Conservation (phyloP, 148 eudicot genomes). For the Heliamphora exappendiculata region DNA sequence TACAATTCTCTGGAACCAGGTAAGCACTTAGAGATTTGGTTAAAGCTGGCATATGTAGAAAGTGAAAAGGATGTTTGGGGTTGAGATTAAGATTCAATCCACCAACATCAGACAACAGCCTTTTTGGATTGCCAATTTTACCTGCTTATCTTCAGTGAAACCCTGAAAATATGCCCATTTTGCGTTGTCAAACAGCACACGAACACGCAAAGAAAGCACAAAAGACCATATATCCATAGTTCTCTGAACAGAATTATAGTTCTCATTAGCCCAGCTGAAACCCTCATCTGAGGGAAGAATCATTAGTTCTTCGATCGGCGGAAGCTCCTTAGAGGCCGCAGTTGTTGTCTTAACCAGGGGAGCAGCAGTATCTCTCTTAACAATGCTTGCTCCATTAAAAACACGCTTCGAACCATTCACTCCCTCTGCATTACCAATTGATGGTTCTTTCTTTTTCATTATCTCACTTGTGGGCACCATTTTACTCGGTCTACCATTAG, state of each 20-base stretch:
- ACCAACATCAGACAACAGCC: neutral
- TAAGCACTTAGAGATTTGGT: neutral
- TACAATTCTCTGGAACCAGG: neutral
- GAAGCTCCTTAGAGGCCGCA: slow-evolving; percentile 46
- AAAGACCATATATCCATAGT: slow-evolving; percentile 89
- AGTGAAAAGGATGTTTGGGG: neutral
- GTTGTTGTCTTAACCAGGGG: slow-evolving; percentile 32
- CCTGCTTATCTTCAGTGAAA: slow-evolving; percentile 83
- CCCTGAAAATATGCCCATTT: slow-evolving; percentile 86
- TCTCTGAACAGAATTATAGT: slow-evolving; percentile 71
- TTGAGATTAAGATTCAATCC: neutral
- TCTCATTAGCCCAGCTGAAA: slow-evolving; percentile 97
- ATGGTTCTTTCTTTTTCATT: slow-evolving; percentile 31
- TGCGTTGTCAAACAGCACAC: slow-evolving; percentile 81
- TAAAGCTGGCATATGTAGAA: neutral
- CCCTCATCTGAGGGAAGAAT: slow-evolving; percentile 81
- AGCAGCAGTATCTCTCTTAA: slow-evolving; percentile 39
- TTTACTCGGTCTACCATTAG: slow-evolving; percentile 45
- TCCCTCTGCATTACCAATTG: slow-evolving; percentile 15
- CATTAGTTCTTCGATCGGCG: slow-evolving; percentile 68
- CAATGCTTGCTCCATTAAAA: slow-evolving; percentile 55
- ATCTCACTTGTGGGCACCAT: slow-evolving; percentile 76
- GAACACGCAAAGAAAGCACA: slow-evolving; percentile 84
- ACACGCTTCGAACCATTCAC: slow-evolving; percentile 50
- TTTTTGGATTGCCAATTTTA: slow-evolving; percentile 13